A percentile compares a stretch with the other conserved stretches of the same genome.
phyloP scores from a whole-genome alignment of 176 grass and related monocot genomes.

The Puya raimondii region DNA sequence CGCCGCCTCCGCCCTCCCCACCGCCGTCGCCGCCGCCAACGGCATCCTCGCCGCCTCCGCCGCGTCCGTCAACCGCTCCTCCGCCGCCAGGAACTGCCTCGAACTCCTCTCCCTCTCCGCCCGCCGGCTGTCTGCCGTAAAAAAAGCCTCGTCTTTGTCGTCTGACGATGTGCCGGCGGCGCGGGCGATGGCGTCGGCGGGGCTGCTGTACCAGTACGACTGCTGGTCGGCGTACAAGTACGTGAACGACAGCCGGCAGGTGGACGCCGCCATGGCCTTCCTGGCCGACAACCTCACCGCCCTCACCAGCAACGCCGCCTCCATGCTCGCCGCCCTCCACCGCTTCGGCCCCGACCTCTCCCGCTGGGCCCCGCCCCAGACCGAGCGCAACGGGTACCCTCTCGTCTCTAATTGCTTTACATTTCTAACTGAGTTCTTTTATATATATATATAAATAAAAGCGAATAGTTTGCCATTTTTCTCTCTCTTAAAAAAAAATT shows the following conservation, averaged over 20 bases:
- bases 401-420: too few species aligned
- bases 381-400: conserved; percentile 61
- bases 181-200: conserved; percentile 50
- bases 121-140: conserved; percentile 44
- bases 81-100: conserved; percentile 84
- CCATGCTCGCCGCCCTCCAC: conserved; percentile 64
- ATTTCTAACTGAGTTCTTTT: too few species aligned
- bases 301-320: conserved; percentile 57
- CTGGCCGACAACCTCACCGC: conserved; percentile 33
- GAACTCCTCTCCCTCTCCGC: conserved; percentile 49
- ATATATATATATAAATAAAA: too few species aligned
- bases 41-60: conserved; percentile 46
- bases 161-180: conserved; percentile 23
- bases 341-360: conserved; percentile 59
- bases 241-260: conserved; percentile 50
- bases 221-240: conserved; percentile 97
- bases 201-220: conserved; percentile 81
- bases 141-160: conserved; percentile 6
- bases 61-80: conserved; percentile 52
- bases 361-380: conserved; percentile 63
- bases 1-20: conserved; percentile 35
- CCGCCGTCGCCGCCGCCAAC: conserved; percentile 47
- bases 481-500: too few species aligned
- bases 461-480: too few species aligned
- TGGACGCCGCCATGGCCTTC: conserved; percentile 83